phyloP scores from a whole-genome alignment of 2,329 filamentous ascomycete genomes.

The Penicillium sp. region DNA sequence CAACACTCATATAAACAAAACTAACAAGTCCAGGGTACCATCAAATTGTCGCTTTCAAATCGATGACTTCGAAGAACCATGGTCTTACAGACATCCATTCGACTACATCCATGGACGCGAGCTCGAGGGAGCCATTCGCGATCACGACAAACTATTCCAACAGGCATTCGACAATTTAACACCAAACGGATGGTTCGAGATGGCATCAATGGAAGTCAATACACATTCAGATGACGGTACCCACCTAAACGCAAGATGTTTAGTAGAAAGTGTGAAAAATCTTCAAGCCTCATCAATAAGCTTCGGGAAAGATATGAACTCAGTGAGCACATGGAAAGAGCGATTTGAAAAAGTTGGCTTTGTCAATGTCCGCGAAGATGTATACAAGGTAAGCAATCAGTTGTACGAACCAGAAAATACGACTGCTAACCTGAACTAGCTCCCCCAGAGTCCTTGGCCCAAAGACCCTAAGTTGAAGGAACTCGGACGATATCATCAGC shows the following conservation, averaged over 20 bases:
- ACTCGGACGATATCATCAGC: conserved; percentile 20
- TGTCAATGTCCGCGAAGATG: conserved; percentile 50
- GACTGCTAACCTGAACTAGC: conserved; percentile 1
- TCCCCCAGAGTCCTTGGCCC: conserved; percentile 16
- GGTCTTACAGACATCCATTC: conserved; percentile 26
- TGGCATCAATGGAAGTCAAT: conserved; percentile 29
- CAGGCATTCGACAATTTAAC: conserved; percentile 21
- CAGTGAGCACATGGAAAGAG: conserved; percentile 37
- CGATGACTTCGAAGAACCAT: conserved; percentile 31
- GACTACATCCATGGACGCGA: conserved; percentile 33
- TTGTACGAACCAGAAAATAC: conserved; percentile 1
- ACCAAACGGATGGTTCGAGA: conserved; percentile 32
- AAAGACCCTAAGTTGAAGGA: conserved; percentile 17
- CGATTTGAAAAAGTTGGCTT: conserved; percentile 56
- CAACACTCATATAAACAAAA: conserved; percentile 25
- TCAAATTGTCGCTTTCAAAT: conserved; percentile 37
- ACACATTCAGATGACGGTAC: conserved; percentile 42
- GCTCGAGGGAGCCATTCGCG: conserved; percentile 15
- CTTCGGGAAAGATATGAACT: conserved; percentile 36
- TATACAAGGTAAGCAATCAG: conserved; percentile 39
- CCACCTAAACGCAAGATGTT: conserved; percentile 25
- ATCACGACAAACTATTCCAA: conserved; percentile 10
- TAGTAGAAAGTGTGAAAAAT: conserved; percentile 29
- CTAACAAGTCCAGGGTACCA: conserved; percentile 26
- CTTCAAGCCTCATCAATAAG: conserved; percentile 29